Base-by-base conservation (phyloP, 2,329 filamentous ascomycete genomes). In the Exophiala oligosperma region DNA sequence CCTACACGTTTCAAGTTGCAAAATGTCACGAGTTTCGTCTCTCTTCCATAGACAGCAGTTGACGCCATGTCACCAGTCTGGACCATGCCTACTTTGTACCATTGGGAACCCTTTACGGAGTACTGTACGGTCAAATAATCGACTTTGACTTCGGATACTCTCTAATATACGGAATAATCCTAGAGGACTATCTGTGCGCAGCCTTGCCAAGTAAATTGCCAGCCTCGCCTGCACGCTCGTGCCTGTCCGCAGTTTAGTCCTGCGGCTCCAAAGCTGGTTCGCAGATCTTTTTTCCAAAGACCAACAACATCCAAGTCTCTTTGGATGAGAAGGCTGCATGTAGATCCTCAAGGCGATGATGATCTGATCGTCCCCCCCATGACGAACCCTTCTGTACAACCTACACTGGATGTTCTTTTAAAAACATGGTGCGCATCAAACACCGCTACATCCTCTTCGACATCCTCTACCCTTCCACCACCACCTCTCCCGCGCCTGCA, bases 371-470 rank as follows among this genome's bases (percentile, higher is more conserved):
- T 35, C 2, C 17, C 17, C 17, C 17, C 32, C 32, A 35, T 9
- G 32, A 35, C 11, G 32, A 9, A 17, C 11, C 32, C 7, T 35
- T 35, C 32, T 35, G 6, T 8, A 35, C 32, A 6, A 11, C 14
- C n/a, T 21, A 17, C 40, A 7, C 9, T n/a, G 17, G 40, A 5
- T 14, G 14, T 5, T 43, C n/a, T 21, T 2, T 17, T 23, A 14
- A n/a, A 24, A 76, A 44, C 49, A 97, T 99, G 94, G 94, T 99
- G 60, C 91, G 94, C 71, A 85, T 97, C 66, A 99, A 99, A 76
- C 89, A 96, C 74, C 88, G 94, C 68, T 99, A 99, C 73, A 84
- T 99, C 17, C 85, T 97, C n/a, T 85, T 97, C 62, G 91, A 96
- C 71, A 92, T 97, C 65, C 81, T 97, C 48, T 97, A 97, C 69